Percentiles rank a stretch among this genome's conserved stretches.
These are phyloP conservation scores for Vigna trinervia DNA, from an alignment of 306 rosid species.

Conservation along the genomic window DNA sequence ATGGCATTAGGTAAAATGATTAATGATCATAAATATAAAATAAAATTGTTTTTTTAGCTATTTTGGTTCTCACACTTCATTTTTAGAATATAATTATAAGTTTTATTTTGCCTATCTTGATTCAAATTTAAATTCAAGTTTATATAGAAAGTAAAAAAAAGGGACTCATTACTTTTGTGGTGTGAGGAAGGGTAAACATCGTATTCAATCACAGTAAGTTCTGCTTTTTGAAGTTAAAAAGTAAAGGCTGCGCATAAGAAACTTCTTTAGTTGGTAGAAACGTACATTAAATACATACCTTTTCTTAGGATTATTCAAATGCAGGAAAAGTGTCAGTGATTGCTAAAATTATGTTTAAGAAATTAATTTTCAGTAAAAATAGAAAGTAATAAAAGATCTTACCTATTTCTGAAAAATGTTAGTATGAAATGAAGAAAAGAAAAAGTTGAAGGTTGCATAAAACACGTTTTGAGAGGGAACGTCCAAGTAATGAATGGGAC, in stretches of 20 bases:
- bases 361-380: neutral
- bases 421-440: neutral
- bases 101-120: neutral
- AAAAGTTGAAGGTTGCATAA: neutral
- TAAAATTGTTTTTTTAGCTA: no score
- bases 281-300: neutral
- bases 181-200: neutral
- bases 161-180: neutral
- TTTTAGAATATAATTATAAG: no score
- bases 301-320: neutral
- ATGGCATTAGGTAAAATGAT: no score
- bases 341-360: neutral
- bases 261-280: neutral
- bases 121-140: neutral
- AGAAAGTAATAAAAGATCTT: neutral
- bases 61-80: no score
- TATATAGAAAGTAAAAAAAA: no score
- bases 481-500: neutral
- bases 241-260: neutral
- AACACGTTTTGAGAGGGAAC: neutral
- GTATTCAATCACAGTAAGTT: neutral
- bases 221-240: neutral
- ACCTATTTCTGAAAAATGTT: no score
- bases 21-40: no score
- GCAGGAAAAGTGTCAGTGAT: neutral